phyloP scores from a whole-genome alignment of 2,329 filamentous ascomycete genomes.

The Pochonia chlamydosporia region DNA sequence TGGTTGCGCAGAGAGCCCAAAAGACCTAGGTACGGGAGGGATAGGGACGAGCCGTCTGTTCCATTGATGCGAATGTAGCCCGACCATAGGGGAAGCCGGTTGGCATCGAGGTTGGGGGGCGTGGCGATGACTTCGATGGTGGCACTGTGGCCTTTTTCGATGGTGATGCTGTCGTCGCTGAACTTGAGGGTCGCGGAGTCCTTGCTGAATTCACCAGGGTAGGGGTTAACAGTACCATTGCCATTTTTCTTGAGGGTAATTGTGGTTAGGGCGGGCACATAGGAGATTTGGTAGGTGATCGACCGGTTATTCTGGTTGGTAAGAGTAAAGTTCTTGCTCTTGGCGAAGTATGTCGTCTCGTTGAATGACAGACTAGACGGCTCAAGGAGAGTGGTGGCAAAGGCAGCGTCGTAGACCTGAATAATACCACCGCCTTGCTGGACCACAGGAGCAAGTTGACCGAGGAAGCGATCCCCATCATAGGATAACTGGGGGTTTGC shows the following conservation, averaged over 20 bases:
- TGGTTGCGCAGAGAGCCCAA: slow-evolving; percentile 24
- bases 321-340: slow-evolving; percentile 40
- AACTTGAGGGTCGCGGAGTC: not conserved
- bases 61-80: slow-evolving; percentile 8
- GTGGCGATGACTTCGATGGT: slow-evolving; percentile 2
- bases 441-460: slow-evolving; percentile 36
- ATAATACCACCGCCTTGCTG: slow-evolving; percentile 44
- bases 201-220: not conserved
- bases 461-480: slow-evolving; percentile 19
- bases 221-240: not conserved
- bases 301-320: slow-evolving; percentile 39
- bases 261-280: slow-evolving; percentile 38
- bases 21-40: slow-evolving; percentile 29
- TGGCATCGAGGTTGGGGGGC: slow-evolving; percentile 3
- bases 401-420: slow-evolving; percentile 38
- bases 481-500: slow-evolving; percentile 36
- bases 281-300: slow-evolving; percentile 41
- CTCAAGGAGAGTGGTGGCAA: slow-evolving; percentile 41
- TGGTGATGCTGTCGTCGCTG: not conserved
- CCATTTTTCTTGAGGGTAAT: slow-evolving; percentile 31
- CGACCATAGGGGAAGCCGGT: slow-evolving; percentile 8
- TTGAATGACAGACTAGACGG: slow-evolving; percentile 50
- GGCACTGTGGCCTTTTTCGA: not conserved
- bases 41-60: slow-evolving; percentile 21
- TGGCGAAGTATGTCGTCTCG: slow-evolving; percentile 42